Evolutionary conservation across 2,329 filamentous ascomycete species (phyloP).

Genomic region (Epichloe baconii): DNA sequence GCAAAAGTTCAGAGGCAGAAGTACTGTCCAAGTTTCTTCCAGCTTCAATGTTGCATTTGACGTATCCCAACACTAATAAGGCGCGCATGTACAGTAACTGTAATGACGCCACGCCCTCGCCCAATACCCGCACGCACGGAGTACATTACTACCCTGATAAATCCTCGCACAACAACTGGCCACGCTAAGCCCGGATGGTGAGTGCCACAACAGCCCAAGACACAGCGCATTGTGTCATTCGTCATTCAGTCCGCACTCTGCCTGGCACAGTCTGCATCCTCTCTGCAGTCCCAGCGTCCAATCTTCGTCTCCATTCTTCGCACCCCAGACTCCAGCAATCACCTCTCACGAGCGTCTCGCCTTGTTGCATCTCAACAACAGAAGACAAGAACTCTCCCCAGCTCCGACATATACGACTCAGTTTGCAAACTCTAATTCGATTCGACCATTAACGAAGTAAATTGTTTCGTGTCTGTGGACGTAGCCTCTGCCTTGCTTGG

Average conservation of each 20-base stretch:
- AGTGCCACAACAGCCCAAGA: constrained; percentile 6
- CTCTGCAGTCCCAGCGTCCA: neutral
- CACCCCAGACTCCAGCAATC: neutral
- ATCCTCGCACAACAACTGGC: neutral
- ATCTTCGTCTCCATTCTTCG: constrained; percentile 4
- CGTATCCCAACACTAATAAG: too few species aligned
- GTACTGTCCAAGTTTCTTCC: too few species aligned
- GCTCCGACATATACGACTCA: neutral
- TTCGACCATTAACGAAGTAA: neutral
- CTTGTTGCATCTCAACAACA: neutral
- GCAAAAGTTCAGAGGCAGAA: too few species aligned
- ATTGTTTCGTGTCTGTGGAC: neutral
- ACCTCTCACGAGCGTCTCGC: neutral
- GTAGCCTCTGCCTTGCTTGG: neutral
- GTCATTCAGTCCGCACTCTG: constrained; percentile 5
- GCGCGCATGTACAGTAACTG: too few species aligned
- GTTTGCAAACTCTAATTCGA: neutral
- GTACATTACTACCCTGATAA: neutral
- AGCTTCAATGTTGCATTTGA: too few species aligned
- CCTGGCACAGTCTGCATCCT: neutral
- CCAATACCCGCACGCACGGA: neutral
- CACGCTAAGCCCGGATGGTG: constrained; percentile 4
- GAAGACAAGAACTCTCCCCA: neutral
- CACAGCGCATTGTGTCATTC: constrained; percentile 8
- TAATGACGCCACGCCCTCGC: neutral